phyloP scores from a whole-genome alignment of 1,284 basidiomycete genomes.

The Puccinia brachypodii region DNA sequence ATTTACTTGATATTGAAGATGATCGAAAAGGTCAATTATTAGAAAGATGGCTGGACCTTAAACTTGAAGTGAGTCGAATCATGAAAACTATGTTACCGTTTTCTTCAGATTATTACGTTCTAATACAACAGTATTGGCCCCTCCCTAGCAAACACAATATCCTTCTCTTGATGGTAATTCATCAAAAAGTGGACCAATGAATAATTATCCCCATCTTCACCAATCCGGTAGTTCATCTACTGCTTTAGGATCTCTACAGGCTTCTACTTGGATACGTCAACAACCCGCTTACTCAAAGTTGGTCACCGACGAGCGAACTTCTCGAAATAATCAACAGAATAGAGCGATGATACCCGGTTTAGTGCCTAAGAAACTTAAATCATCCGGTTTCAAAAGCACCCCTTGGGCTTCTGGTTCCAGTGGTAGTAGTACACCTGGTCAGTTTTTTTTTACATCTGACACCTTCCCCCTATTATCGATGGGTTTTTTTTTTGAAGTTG shows the following conservation, averaged over 20 bases:
- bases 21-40: constrained; percentile 78
- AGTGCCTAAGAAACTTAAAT: constrained; percentile 1
- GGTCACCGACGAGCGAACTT: background rate
- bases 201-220: background rate
- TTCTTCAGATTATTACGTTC: background rate
- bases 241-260: background rate
- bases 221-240: background rate
- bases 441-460: background rate
- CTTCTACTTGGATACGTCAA: constrained; percentile 10
- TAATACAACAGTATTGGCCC: background rate
- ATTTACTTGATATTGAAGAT: constrained; percentile 65
- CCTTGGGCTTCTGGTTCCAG: background rate
- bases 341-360: background rate
- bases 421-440: background rate
- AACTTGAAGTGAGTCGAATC: constrained; percentile 68
- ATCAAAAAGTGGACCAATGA: background rate
- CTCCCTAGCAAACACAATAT: constrained; percentile 34
- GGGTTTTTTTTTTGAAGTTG: no score
- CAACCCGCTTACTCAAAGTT: background rate
- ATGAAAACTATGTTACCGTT: constrained; percentile 31
- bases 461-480: no score
- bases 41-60: constrained; percentile 77
- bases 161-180: constrained; percentile 32
- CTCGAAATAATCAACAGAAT: background rate
- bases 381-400: background rate